A percentile compares a stretch with the other conserved stretches of the same genome.
phyloP scores from a whole-genome alignment of 2,329 filamentous ascomycete genomes.

The Leptographium lundbergii region DNA sequence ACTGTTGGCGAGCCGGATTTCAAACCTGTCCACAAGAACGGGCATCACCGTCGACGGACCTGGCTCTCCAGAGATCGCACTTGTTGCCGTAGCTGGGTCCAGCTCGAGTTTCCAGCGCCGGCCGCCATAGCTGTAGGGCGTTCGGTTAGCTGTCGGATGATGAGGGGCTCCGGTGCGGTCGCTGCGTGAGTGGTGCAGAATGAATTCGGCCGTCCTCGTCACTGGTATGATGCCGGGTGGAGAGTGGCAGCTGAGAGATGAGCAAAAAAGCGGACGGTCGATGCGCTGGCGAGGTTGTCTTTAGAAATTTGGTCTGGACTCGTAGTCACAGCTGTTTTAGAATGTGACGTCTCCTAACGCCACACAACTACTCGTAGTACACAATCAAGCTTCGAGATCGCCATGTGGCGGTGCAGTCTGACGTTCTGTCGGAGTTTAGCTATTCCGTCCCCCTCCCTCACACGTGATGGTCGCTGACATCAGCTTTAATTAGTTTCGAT shows the following conservation, averaged over 20 bases:
- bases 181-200: no score
- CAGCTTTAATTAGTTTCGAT: not conserved
- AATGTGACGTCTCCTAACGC: not conserved
- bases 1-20: not conserved
- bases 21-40: not conserved
- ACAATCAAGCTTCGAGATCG: not conserved
- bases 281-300: not conserved
- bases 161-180: not conserved
- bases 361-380: not conserved
- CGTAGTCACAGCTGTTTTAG: not conserved
- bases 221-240: not conserved
- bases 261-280: not conserved
- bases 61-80: slow-evolving; percentile 80
- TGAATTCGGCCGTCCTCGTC: not conserved
- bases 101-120: slow-evolving; percentile 40
- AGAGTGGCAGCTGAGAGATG: not conserved
- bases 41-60: slow-evolving; percentile 35
- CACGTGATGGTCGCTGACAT: slow-evolving; percentile 2
- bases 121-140: slow-evolving; percentile 7
- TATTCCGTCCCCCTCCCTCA: not conserved
- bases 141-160: not conserved
- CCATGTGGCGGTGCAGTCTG: not conserved
- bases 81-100: slow-evolving; percentile 91
- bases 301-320: not conserved
- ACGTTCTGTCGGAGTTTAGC: not conserved